Evolutionary conservation across 805 yeast species (phyloP).

Genomic region (Komagataella mondaviorum): DNA sequence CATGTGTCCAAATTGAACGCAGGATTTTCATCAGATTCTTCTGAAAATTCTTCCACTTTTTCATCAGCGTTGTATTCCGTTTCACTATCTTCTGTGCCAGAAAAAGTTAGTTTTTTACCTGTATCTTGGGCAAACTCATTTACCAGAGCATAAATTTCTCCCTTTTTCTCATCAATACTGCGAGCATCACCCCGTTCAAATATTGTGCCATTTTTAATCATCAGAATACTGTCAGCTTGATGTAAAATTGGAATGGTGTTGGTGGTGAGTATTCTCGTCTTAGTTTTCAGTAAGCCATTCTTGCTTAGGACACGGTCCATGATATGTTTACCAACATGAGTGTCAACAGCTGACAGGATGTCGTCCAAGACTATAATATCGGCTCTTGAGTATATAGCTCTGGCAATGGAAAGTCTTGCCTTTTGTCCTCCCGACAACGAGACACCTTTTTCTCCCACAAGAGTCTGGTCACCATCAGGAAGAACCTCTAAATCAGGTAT

Average conservation of each 20-base stretch:
- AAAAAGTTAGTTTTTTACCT: neutral
- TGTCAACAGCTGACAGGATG: slow-evolving; percentile 93
- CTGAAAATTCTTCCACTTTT: neutral
- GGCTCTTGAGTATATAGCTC: slow-evolving; percentile 92
- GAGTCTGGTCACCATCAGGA: slow-evolving; percentile 83
- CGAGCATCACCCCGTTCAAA: slow-evolving; percentile 42
- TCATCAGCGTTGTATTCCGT: neutral
- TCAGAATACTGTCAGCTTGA: slow-evolving; percentile 46
- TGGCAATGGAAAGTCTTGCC: slow-evolving; percentile 86
- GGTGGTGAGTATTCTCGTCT: slow-evolving; percentile 44
- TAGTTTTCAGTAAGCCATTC: slow-evolving; percentile 33
- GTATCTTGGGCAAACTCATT: slow-evolving; percentile 21
- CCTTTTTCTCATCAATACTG: slow-evolving; percentile 14
- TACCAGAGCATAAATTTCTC: slow-evolving; percentile 20
- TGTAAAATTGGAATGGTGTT: slow-evolving; percentile 41
- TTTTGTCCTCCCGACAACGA: slow-evolving; percentile 96
- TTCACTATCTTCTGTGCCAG: neutral
- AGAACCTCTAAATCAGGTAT: slow-evolving; percentile 62
- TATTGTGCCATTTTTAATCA: slow-evolving; percentile 40
- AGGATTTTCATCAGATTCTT: neutral
- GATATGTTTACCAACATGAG: slow-evolving; percentile 85
- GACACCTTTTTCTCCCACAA: slow-evolving; percentile 96
- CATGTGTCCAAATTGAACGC: neutral
- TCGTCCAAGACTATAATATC: slow-evolving; percentile 88
- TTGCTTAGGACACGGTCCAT: slow-evolving; percentile 40